phyloP scores from a whole-genome alignment of 1,139 yeast genomes.

The Meyerozyma guilliermondii region DNA sequence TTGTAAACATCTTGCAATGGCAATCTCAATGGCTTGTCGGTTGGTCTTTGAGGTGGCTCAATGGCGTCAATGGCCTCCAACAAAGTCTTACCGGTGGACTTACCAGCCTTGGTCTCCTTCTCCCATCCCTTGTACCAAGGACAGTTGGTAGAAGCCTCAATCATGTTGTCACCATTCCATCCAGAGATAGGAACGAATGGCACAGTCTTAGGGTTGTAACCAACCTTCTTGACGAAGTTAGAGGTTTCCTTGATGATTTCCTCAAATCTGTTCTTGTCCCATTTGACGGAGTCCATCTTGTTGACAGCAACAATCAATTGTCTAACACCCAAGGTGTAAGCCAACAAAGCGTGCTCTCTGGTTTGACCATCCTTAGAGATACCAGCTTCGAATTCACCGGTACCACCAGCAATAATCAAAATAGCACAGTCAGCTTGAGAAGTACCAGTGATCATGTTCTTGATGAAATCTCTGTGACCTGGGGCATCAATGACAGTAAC shows the following conservation, averaged over 20 bases:
- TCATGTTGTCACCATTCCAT: constrained; percentile 95
- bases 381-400: constrained; percentile 95
- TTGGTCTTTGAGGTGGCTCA: constrained; percentile 82
- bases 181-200: constrained; percentile 92
- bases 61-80: constrained; percentile 84
- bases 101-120: constrained; percentile 81
- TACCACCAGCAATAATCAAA: constrained; percentile 86
- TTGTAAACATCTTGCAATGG: constrained; percentile 91
- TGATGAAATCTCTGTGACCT: constrained; percentile 53
- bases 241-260: constrained; percentile 82
- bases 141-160: constrained; percentile 76
- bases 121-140: constrained; percentile 93
- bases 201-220: constrained; percentile 89
- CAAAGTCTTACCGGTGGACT: constrained; percentile 76
- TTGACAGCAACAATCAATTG: constrained; percentile 87
- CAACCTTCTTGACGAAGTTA: constrained; percentile 89
- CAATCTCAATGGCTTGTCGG: constrained; percentile 87
- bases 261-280: constrained; percentile 77
- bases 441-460: constrained; percentile 91
- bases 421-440: constrained; percentile 94
- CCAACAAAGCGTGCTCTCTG: constrained; percentile 88
- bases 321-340: constrained; percentile 86
- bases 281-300: constrained; percentile 91
- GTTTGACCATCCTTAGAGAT: constrained; percentile 92
- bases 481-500: constrained; percentile 80